Evolutionary conservation across 2,329 filamentous ascomycete species (phyloP), one percentile per base, ranked within the genome.

Genomic region (Nakataea oryzae): DNA sequence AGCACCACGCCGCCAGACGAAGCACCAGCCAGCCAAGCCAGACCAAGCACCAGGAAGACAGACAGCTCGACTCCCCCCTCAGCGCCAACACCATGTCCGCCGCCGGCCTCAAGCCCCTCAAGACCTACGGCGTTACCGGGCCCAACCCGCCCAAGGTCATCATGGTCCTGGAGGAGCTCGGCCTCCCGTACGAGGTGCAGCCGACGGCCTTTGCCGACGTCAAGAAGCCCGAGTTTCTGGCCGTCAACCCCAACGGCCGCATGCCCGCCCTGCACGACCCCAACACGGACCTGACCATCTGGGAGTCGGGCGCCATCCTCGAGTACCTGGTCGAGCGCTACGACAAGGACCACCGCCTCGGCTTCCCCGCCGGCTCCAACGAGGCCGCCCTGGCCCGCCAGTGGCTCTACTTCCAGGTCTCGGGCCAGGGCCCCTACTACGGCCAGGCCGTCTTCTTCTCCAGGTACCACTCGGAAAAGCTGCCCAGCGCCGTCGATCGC

Each of bases 261-360:
- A 47, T 65, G 13, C 64, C 64, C 1, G 60, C 61, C 58, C 61
- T 65, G 21, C n/a, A 60, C n/a, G 64, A 65, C 64, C 76, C 76
- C 63, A 76, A 76, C 63, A 79, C 77, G 55, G 74, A 72, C 63
- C 69, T 81, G 54, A 75, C 73, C 0, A 72, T 79, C 54, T 82
- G 77, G 75, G 79, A 82, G 67, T 78, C 75, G 21, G 78, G 77
- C 28, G 79, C 80, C 13, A 80, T 81, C 66, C 67, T 82, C 63
- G 73, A 78, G 63, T 82, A 81, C 63, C 67, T 82, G 27, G 66
- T 77, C 62, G 74, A 76, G 32, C 70, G 66, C 13, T 81, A 81
- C 70, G 78, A 81, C 68, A 74, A 67, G 50, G 67, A 75, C 9
- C 66, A 73, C 50, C 76, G 71, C 62, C 65, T 80, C 62, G 74